Percentiles rank a stretch among this genome's conserved stretches.
Conservation (phyloP, 1,139 yeast genomes). For the Blastobotrys proliferans region DNA sequence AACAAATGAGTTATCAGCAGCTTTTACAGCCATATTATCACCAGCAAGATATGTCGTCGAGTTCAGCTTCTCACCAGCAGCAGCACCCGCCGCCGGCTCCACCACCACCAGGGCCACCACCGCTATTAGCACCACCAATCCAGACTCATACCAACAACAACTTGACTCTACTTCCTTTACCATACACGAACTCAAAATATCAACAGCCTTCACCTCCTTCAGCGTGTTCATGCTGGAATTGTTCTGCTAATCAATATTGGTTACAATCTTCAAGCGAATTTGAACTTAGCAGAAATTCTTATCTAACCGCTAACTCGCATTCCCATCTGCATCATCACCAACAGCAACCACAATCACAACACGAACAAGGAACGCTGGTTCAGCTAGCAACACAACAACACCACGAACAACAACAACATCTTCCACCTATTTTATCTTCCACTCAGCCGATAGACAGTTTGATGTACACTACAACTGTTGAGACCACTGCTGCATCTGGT, state of each 20-base stretch:
- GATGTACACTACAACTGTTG: too few species aligned
- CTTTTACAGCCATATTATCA: too few species aligned
- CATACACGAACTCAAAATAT: neutral
- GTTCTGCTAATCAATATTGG: neutral
- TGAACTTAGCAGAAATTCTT: neutral
- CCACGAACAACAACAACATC: too few species aligned
- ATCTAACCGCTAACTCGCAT: neutral
- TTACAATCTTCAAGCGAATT: neutral
- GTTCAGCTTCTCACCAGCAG: neutral
- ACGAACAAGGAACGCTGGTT: too few species aligned
- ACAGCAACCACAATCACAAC: neutral
- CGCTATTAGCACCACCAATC: neutral
- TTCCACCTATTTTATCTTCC: too few species aligned
- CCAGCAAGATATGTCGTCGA: neutral
- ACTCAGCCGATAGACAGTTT: too few species aligned
- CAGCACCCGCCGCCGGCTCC: neutral
- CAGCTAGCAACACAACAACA: too few species aligned
- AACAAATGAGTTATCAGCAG: too few species aligned
- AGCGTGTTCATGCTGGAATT: slow-evolving; percentile 9
- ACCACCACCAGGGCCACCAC: neutral
- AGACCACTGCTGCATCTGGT: too few species aligned
- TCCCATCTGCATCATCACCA: neutral
- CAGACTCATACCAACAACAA: neutral
- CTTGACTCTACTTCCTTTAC: neutral
- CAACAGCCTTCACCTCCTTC: slow-evolving; percentile 7